A percentile compares a stretch with the other conserved stretches of the same genome.
Conservation (phyloP, 2,329 filamentous ascomycete species). For the Calonectria fujianensis region DNA sequence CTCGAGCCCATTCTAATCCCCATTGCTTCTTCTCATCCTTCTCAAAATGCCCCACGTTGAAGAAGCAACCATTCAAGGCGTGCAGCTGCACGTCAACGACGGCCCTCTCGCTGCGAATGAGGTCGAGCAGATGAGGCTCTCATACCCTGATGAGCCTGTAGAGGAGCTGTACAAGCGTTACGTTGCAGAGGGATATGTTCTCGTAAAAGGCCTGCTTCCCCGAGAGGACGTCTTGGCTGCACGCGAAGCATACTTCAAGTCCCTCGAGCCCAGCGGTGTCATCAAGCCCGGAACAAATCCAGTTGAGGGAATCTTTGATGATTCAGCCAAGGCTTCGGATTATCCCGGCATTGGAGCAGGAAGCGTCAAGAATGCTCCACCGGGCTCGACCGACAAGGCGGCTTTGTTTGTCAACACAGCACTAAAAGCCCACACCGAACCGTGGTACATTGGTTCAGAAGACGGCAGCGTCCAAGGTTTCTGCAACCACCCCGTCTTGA, state of each 20-base stretch:
- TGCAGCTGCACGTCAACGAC: slow-evolving; percentile 56
- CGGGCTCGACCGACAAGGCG: slow-evolving; percentile 60
- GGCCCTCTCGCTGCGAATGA: slow-evolving; percentile 65
- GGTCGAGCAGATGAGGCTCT: slow-evolving; percentile 64
- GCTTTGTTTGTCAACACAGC: slow-evolving; percentile 62
- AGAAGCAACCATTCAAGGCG: slow-evolving; percentile 40
- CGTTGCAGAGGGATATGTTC: slow-evolving; percentile 70
- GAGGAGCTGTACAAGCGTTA: slow-evolving; percentile 66
- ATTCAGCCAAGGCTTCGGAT: slow-evolving; percentile 36
- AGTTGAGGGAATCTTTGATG: slow-evolving; percentile 71
- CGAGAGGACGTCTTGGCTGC: slow-evolving; percentile 71
- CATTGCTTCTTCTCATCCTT: neutral
- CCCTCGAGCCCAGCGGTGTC: slow-evolving; percentile 73
- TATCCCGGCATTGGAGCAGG: slow-evolving; percentile 69
- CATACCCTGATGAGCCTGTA: slow-evolving; percentile 65
- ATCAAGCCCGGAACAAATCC: slow-evolving; percentile 71
- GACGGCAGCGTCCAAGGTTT: slow-evolving; percentile 57
- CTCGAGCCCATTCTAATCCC: neutral
- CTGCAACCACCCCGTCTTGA: slow-evolving; percentile 70
- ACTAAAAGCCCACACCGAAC: slow-evolving; percentile 70
- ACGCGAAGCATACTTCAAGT: slow-evolving; percentile 71
- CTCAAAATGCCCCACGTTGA: slow-evolving; percentile 38
- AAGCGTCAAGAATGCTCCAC: slow-evolving; percentile 65
- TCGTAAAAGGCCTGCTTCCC: slow-evolving; percentile 73
- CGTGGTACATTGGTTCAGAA: slow-evolving; percentile 65